Percentiles rank a stretch among this genome's conserved stretches.
Evolutionary conservation across 345 rosid genomes (phyloP).

Genomic region (Erysimum cheiranthoides): DNA sequence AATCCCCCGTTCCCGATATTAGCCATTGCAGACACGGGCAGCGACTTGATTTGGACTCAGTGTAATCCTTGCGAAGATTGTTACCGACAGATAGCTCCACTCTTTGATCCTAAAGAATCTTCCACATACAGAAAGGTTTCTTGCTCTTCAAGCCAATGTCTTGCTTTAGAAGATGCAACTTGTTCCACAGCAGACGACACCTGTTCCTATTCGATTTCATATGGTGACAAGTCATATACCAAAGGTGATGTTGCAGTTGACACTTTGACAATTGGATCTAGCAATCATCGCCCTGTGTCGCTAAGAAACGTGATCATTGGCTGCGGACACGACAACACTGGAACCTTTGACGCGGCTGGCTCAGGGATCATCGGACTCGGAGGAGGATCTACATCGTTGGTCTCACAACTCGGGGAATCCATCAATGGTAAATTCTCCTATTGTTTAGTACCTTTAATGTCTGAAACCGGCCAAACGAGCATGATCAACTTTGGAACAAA

Average conservation of each 20-base stretch:
- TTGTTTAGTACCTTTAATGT: constrained; percentile 35
- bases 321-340: constrained; percentile 29
- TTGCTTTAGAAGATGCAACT: background rate
- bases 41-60: constrained; percentile 49
- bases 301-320: constrained; percentile 28
- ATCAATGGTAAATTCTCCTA: constrained; percentile 37
- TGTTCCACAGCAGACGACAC: background rate
- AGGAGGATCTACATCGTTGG: constrained; percentile 27
- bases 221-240: constrained; percentile 35
- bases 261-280: constrained; percentile 35
- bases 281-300: background rate
- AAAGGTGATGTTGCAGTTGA: constrained; percentile 26
- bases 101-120: constrained; percentile 51
- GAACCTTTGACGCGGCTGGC: background rate
- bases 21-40: constrained; percentile 48
- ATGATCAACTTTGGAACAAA: constrained; percentile 34
- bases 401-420: constrained; percentile 27
- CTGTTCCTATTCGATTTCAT: constrained; percentile 18
- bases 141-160: constrained; percentile 47
- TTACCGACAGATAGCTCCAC: constrained; percentile 39
- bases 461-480: background rate
- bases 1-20: constrained; percentile 34
- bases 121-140: constrained; percentile 47
- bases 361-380: constrained; percentile 42
- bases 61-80: constrained; percentile 49